A percentile compares a stretch with the other conserved stretches of the same genome.
Conservation (phyloP, 768 basidiomycete genomes). For the Heimioporus sp. region DNA sequence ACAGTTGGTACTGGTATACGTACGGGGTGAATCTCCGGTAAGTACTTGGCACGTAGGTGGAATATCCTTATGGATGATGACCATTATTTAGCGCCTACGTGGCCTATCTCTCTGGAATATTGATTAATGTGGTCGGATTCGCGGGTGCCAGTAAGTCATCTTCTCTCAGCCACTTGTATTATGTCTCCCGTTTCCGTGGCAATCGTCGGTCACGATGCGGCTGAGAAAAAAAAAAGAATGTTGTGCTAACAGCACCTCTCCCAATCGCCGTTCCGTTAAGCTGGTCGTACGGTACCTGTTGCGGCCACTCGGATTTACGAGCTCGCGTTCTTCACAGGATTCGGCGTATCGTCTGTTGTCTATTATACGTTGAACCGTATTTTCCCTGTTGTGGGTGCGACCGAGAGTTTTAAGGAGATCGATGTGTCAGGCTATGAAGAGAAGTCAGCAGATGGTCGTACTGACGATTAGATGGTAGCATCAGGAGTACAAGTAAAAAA, state of each 20-base stretch:
- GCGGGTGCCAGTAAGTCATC: conserved; percentile 60
- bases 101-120: conserved; percentile 72
- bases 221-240: not conserved
- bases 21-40: conserved; percentile 72
- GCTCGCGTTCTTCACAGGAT: conserved; percentile 82
- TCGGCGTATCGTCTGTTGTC: conserved; percentile 61
- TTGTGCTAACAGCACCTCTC: not conserved
- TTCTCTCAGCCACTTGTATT: not conserved
- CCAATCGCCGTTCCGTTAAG: conserved; percentile 24
- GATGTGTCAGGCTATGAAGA: conserved; percentile 42
- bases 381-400: conserved; percentile 57
- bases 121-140: conserved; percentile 82
- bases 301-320: conserved; percentile 70
- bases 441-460: not conserved
- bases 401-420: conserved; percentile 49
- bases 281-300: conserved; percentile 59
- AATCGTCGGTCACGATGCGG: not conserved
- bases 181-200: not conserved
- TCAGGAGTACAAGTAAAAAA: not conserved
- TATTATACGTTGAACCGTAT: conserved; percentile 58
- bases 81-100: conserved; percentile 51
- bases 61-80: not conserved
- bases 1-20: conserved; percentile 76
- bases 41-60: not conserved
- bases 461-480: not conserved